These are phyloP conservation scores for Chaetomiaceae sp. DNA, from an alignment of 2,329 filamentous ascomycete genomes.

Conservation along the genomic window DNA sequence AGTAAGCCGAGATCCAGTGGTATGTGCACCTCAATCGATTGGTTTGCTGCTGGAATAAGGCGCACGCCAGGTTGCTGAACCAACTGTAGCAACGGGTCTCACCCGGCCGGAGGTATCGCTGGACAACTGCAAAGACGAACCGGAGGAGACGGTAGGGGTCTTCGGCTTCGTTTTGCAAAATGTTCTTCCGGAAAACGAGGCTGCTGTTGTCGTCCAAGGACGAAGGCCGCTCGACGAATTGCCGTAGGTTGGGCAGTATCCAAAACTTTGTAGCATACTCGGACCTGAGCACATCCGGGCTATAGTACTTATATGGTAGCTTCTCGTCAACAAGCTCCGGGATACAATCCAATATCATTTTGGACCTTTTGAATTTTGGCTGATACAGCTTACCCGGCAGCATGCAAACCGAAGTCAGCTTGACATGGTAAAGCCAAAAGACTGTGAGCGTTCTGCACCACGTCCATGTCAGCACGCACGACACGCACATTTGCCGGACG, in stretches of 20 bases:
- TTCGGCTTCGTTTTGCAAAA: neutral
- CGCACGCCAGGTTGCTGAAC: conserved; percentile 20
- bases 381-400: neutral
- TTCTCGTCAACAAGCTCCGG: conserved; percentile 11
- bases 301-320: conserved; percentile 16
- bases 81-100: conserved; percentile 17
- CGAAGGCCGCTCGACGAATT: neutral
- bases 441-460: conserved; percentile 16
- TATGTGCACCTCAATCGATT: conserved; percentile 11
- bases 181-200: neutral
- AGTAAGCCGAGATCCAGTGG: conserved; percentile 7
- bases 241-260: conserved; percentile 18
- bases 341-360: conserved; percentile 9
- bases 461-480: too few species aligned
- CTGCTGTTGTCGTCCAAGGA: neutral
- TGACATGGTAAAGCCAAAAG: conserved; percentile 24
- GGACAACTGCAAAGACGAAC: conserved; percentile 16
- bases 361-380: too few species aligned
- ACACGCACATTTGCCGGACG: too few species aligned
- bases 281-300: conserved; percentile 8
- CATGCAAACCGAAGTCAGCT: neutral
- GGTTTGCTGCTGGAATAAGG: conserved; percentile 9
- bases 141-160: conserved; percentile 16
- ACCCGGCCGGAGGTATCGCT: conserved; percentile 14
- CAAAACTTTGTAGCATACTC: conserved; percentile 12